These are phyloP conservation scores for Backusella macrospora DNA, from an alignment of 192 early-diverging fungal species.

Conservation along the genomic window DNA sequence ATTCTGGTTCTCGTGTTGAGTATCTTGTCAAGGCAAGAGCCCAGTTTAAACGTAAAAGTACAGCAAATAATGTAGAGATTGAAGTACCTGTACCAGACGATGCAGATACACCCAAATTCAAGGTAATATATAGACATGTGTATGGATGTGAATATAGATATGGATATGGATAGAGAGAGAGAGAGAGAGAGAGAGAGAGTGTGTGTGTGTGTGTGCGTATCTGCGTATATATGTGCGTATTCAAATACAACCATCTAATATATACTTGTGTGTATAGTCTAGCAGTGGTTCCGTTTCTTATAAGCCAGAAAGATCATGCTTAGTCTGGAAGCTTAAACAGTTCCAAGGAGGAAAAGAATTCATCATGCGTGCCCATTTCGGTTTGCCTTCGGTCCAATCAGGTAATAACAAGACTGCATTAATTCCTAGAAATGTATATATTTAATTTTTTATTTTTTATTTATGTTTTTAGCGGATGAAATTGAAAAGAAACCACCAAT, in stretches of 20 bases:
- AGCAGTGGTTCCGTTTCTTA: constrained; percentile 90
- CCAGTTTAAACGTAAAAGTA: constrained; percentile 96
- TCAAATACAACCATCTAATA: not conserved
- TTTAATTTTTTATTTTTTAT: not conserved
- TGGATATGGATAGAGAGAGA: too few species aligned
- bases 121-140: constrained; percentile 48
- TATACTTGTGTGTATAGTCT: constrained; percentile 43
- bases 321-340: constrained; percentile 98
- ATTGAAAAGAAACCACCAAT: constrained; percentile 82
- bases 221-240: too few species aligned
- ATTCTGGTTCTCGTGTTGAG: constrained; percentile 92
- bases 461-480: constrained; percentile 60
- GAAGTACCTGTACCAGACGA: constrained; percentile 97
- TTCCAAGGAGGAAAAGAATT: constrained; percentile 99
- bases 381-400: constrained; percentile 81
- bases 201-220: too few species aligned
- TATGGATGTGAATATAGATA: not conserved
- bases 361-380: constrained; percentile 86
- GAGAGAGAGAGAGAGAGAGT: not conserved
- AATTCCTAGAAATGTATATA: not conserved
- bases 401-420: constrained; percentile 35
- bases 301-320: constrained; percentile 89
- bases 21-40: constrained; percentile 97
- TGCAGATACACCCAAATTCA: constrained; percentile 93
- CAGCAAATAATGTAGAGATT: constrained; percentile 98